A percentile compares a stretch with the other conserved stretches of the same genome.
Conservation (phyloP, 2,329 filamentous ascomycete genomes). For the Apiospora malaysiana region DNA sequence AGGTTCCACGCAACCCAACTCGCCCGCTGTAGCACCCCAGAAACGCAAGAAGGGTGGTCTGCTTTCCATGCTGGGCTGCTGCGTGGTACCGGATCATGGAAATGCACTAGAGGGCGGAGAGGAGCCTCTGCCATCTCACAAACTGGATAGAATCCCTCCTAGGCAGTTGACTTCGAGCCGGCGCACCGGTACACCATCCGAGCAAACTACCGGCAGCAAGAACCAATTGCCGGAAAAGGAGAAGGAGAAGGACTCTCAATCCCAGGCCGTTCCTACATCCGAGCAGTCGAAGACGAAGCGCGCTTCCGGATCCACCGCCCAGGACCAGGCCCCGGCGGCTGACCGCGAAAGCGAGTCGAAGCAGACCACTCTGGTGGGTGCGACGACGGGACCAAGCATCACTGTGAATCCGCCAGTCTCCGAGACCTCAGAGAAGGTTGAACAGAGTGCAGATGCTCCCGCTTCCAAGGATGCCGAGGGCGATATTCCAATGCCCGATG, state of each 20-base stretch:
- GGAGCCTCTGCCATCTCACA: conserved; percentile 59
- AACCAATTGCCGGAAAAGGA: conserved; percentile 58
- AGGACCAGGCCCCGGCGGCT: conserved; percentile 53
- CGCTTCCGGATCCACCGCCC: conserved; percentile 51
- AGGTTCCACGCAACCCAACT: conserved; percentile 57
- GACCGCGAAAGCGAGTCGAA: conserved; percentile 51
- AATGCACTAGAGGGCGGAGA: conserved; percentile 59
- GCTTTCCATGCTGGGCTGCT: conserved; percentile 69
- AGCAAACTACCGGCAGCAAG: conserved; percentile 51
- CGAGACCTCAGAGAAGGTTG: conserved; percentile 43
- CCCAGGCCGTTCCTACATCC: conserved; percentile 36
- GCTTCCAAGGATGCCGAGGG: conserved; percentile 57
- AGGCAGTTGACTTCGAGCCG: conserved; percentile 61
- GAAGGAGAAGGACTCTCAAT: conserved; percentile 40
- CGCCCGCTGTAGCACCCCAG: conserved; percentile 52
- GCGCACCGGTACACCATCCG: conserved; percentile 58
- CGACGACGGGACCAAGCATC: conserved; percentile 45
- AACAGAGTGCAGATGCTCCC: conserved; percentile 41
- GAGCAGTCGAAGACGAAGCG: conserved; percentile 48
- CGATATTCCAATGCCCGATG: conserved; percentile 73
- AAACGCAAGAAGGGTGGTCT: conserved; percentile 62
- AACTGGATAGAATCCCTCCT: conserved; percentile 62
- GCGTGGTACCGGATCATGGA: conserved; percentile 65
- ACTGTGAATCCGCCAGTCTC: conserved; percentile 47
- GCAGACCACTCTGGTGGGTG: conserved; percentile 46